phyloP scores from a whole-genome alignment of 83 land plant genomes.

The Thuja plicata region DNA sequence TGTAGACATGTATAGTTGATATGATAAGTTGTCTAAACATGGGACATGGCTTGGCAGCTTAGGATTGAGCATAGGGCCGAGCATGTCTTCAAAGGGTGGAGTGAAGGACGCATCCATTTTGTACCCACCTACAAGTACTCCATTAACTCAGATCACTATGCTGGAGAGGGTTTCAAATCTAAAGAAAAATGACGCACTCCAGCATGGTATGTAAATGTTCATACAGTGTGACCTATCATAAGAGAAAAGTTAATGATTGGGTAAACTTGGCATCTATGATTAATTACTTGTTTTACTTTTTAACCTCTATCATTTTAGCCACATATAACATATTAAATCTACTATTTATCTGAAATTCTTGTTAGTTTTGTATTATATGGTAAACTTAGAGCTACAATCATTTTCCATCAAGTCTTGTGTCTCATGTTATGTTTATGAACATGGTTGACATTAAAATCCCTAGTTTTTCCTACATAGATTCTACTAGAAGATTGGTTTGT shows the following conservation, averaged over 20 bases:
- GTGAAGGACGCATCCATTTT: conserved; percentile 72
- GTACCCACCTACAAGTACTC: conserved; percentile 82
- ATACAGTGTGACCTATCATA: background rate
- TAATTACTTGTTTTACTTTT: background rate
- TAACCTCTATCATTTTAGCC: background rate
- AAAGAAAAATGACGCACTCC: conserved; percentile 68
- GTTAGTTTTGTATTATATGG: background rate
- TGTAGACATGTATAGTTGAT: background rate
- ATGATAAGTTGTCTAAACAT: background rate
- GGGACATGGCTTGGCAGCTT: background rate
- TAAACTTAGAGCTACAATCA: too few relatives aligned
- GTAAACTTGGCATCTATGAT: background rate
- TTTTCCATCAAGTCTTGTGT: background rate
- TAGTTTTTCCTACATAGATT: background rate
- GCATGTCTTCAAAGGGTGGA: conserved; percentile 69
- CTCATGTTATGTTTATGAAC: background rate
- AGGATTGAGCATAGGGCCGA: conserved; percentile 54
- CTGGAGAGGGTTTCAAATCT: conserved; percentile 53
- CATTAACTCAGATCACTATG: conserved; percentile 60
- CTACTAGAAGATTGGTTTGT: background rate
- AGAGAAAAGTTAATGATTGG: background rate
- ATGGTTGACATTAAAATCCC: background rate
- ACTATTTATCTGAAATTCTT: background rate
- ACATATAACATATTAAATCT: background rate
- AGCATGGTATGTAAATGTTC: conserved; percentile 48